Evolutionary conservation across 352 stramenopile species (phyloP), one percentile per base, ranked within the genome.

Genomic region (Phytophthora tentaculata): DNA sequence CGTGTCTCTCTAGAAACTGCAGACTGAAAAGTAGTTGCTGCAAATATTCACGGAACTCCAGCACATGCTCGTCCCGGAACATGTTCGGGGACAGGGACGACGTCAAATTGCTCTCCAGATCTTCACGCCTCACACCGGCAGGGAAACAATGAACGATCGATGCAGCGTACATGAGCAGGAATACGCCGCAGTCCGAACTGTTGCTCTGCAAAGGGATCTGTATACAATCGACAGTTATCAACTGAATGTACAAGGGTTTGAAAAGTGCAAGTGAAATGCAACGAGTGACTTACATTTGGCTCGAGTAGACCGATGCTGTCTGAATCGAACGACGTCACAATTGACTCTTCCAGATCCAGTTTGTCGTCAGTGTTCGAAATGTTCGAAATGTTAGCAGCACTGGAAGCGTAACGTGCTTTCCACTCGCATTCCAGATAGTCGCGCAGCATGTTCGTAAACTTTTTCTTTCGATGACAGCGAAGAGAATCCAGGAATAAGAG

Each of bases 401-500:
- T 72, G 10, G 64, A 65, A 26, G 70, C 66, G 28, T 71, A 81
- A 1, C 75, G 60, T 39, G 61, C 55, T 60, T 74, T 80, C 67
- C 71, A 97, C 79, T 97, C 88, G 60, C 72, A 84, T 64, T 93
- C 95, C 17, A 98, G 70, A 84, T 96, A 98, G 50, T 86, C 84
- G 9, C 82, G 79, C 24, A 99, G 71, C 53, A 92, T 86, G 20
- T 68, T 82, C 6, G 79, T 79, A 51, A 98, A 90, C 62, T 84
- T 92, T 28, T 91, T 89, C 73, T 98, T 98, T 53, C 80, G 86
- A 68, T 99, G 96, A 61, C 91, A 97, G n/a, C 86, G 89, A 44
- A 98, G 80, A 44, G 95, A 98, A 74, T 99, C 96, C 45, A 99
- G 79, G 74, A 98, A 98, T 9, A 98, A 79, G 44, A 98, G 77